Evolutionary conservation across 306 rosid genomes (phyloP), one percentile per base, ranked within the genome.

Genomic region (Cucumis sativus): DNA sequence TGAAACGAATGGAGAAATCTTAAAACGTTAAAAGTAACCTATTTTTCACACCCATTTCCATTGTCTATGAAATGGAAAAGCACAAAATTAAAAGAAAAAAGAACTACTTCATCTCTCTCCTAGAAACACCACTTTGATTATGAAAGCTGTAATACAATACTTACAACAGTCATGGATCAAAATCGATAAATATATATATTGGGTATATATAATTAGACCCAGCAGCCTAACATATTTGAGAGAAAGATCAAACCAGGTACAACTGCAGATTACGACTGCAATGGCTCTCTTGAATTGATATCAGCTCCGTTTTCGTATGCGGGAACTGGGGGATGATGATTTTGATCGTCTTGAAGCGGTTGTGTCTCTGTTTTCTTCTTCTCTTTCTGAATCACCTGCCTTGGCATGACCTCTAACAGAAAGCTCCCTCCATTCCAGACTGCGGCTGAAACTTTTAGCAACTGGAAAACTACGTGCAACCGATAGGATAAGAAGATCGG

Each of bases 371-470:
- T 66, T 76, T 88, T 95, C 93, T 89, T 92, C 65, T 89, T 88
- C 89, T 92, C 97, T 85, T 91, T 91, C 56, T 86, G 92, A 82
- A 95, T 88, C 70, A 87, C 99, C 75, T 95, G 97, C 88, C 89
- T 83, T 10, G 99, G 99, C 99, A 95, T 91, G 35, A 95, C 99
- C 6, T 95, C 99, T 11, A 95, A 85, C 80, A 95, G 83, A 80
- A 92, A 95, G 85, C 96, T 89, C 52, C 97, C 99, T 8, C 99
- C 98, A 84, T 95, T 88, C 99, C 99, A 95, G 1, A 88, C 83
- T 8, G 98, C 43, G 2, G 99, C 97, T 39, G 97, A 88, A 74
- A 95, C 89, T 87, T 95, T 95, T 40, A 95, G 97, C 64, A 92
- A 6, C 82, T 92, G 97, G 87, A 95, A 95, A 83, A 84, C 56